phyloP scores from a whole-genome alignment of 2,329 filamentous ascomycete genomes.

The Emmonsiellopsis sp. region DNA sequence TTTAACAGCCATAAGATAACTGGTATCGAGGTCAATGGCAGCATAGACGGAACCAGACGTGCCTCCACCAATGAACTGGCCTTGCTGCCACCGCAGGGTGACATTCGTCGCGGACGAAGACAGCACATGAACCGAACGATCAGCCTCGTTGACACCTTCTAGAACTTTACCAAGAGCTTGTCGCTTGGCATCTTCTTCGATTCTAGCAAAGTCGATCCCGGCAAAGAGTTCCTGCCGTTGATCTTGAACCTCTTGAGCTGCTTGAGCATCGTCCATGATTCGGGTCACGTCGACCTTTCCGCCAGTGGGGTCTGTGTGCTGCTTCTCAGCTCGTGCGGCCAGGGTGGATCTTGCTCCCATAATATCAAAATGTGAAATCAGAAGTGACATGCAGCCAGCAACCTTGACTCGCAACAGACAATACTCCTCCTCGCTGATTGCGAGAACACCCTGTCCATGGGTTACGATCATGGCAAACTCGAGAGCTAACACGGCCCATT shows the following conservation, averaged over 20 bases:
- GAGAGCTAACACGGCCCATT: conserved; percentile 89
- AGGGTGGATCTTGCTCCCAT: conserved; percentile 92
- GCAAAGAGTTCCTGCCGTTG: conserved; percentile 65
- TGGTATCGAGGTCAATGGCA: conserved; percentile 92
- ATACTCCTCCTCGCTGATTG: conserved; percentile 81
- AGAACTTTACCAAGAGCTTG: conserved; percentile 83
- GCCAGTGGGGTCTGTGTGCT: conserved; percentile 70
- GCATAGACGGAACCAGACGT: conserved; percentile 97
- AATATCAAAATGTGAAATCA: conserved; percentile 98
- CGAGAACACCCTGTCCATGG: conserved; percentile 83
- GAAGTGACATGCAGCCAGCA: conserved; percentile 89
- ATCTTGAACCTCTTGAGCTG: conserved; percentile 61
- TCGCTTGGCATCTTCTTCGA: conserved; percentile 71
- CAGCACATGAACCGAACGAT: conserved; percentile 85
- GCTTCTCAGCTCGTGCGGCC: conserved; percentile 87
- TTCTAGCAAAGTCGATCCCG: conserved; percentile 67
- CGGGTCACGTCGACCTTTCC: conserved; percentile 68
- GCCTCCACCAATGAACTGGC: conserved; percentile 93
- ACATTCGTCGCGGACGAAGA: conserved; percentile 93
- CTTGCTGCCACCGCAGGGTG: conserved; percentile 94
- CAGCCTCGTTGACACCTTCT: conserved; percentile 90
- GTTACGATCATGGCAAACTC: conserved; percentile 99
- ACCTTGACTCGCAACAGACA: conserved; percentile 74
- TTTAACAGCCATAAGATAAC: conserved; percentile 96
- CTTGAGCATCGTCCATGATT: conserved; percentile 74